Base-by-base conservation (phyloP, 2,329 filamentous ascomycete species). In the Orbilia ellipsospora region DNA sequence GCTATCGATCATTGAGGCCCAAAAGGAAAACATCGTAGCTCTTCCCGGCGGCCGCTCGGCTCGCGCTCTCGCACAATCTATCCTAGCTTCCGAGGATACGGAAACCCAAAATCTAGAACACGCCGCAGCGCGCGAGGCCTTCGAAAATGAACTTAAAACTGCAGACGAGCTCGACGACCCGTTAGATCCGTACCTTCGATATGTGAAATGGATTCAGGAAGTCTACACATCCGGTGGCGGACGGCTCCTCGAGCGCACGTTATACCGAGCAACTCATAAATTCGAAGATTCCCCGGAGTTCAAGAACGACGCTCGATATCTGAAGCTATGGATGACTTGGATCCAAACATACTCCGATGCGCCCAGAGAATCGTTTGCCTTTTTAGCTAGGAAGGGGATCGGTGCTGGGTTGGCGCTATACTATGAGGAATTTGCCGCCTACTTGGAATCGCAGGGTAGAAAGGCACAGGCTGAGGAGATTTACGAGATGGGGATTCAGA, bases 1-100 rank as follows among this genome's bases (percentile, higher is more conserved):
- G 56, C 62, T 75, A 31, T 77, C 78, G 15, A 79, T 77, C 16
- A 97, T 99, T 83, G 95, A 99, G 84, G 89, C 88, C 55, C 94
- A 97, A 80, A 99, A 99, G 84, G 95, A 99, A 84, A 99, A 99
- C 83, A 97, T 99, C 68, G 94, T 97, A 83, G 90, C 93, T 20
- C 87, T 99, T 12, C 94, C 94, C 15, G 91, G 92, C 77, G 95
- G 90, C 40, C 86, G 95, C 78, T 98, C 94, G 48, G 95, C 94
- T 54, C 92, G 90, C 84, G 94, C 95, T 64, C 90, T 99, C 61
- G 93, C 90, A 31, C 66, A 61, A 61, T 65, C 73, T 4, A 69
- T 65, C n/a, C 60, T 69, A 18, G 73, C 62, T 6, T 59, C 57
- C 18, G 73, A 76, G 40, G 60, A 76, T 31, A 69, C 73, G 7